phyloP scores from a whole-genome alignment of 129 eudicot genomes.

The Saussurea involucrata region DNA sequence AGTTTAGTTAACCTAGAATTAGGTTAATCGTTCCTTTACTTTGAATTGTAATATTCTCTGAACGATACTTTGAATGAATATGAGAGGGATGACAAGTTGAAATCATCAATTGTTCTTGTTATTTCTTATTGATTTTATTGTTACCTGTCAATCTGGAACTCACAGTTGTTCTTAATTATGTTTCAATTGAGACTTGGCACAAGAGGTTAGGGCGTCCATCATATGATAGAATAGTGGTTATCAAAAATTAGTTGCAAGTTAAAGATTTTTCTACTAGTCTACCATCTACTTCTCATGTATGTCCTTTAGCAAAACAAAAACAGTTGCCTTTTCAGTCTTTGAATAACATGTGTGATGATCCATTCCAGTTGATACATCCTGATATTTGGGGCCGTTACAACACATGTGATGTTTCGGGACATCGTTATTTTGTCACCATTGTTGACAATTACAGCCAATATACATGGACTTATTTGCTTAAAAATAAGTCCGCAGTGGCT shows the following conservation, averaged over 20 bases:
- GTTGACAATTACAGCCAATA: not conserved
- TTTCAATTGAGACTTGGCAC: not conserved
- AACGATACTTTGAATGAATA: too few relatives aligned
- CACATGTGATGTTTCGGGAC: not conserved
- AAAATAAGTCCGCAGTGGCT: not conserved
- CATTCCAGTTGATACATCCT: not conserved
- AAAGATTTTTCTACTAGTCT: not conserved
- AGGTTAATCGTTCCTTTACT: too few relatives aligned
- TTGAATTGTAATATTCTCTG: too few relatives aligned
- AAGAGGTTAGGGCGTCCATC: not conserved
- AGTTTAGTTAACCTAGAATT: too few relatives aligned
- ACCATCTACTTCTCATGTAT: not conserved
- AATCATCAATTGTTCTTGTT: too few relatives aligned
- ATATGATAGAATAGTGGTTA: not conserved
- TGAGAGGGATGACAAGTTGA: too few relatives aligned
- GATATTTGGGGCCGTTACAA: too few relatives aligned
- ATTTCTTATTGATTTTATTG: too few relatives aligned
- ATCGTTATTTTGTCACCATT: not conserved
- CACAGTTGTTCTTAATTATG: not conserved
- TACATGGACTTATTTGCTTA: too few relatives aligned
- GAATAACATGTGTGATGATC: not conserved
- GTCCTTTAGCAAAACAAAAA: not conserved
- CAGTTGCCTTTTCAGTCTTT: not conserved
- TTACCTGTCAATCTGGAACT: too few relatives aligned
- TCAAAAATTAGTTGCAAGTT: not conserved